Percentiles rank a stretch among this genome's conserved stretches.
Conservation (phyloP, 148 eudicot species). For the Rhododendron molle region DNA sequence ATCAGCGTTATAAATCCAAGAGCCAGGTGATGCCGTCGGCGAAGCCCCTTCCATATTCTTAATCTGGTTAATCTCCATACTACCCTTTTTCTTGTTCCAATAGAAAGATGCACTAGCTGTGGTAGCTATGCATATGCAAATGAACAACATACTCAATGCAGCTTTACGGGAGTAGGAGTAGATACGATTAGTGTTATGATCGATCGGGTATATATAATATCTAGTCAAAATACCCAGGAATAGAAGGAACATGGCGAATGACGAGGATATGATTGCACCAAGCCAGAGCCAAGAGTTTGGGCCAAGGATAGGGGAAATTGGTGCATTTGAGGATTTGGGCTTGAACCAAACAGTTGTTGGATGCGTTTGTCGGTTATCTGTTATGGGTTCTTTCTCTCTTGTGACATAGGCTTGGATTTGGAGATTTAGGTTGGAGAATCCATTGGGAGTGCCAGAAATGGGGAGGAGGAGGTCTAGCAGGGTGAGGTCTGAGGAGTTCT, state of each 20-base stretch:
- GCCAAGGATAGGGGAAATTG: conserved; percentile 66
- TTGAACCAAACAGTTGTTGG: conserved; percentile 48
- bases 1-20: conserved; percentile 45
- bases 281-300: conserved; percentile 79
- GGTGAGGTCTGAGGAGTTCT: conserved; percentile 52
- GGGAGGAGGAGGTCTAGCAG: conserved; percentile 78
- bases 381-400: conserved; percentile 36
- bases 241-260: conserved; percentile 63
- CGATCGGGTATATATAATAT: conserved; percentile 79
- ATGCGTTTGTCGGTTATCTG: conserved; percentile 17
- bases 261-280: conserved; percentile 55
- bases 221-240: conserved; percentile 53
- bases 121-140: conserved; percentile 45
- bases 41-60: conserved; percentile 40
- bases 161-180: conserved; percentile 39
- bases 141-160: conserved; percentile 36
- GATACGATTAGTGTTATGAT: conserved; percentile 49
- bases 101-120: conserved; percentile 43
- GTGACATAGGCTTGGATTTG: conserved; percentile 82
- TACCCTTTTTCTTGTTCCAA: conserved; percentile 63
- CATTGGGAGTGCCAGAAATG: conserved; percentile 24
- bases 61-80: conserved; percentile 50
- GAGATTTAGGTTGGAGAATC: conserved; percentile 40
- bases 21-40: conserved; percentile 35
- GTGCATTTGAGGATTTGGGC: conserved; percentile 45